A percentile compares a stretch with the other conserved stretches of the same genome.
Conservation (phyloP, 352 stramenopile species). For the Globisporangium yorkense region DNA sequence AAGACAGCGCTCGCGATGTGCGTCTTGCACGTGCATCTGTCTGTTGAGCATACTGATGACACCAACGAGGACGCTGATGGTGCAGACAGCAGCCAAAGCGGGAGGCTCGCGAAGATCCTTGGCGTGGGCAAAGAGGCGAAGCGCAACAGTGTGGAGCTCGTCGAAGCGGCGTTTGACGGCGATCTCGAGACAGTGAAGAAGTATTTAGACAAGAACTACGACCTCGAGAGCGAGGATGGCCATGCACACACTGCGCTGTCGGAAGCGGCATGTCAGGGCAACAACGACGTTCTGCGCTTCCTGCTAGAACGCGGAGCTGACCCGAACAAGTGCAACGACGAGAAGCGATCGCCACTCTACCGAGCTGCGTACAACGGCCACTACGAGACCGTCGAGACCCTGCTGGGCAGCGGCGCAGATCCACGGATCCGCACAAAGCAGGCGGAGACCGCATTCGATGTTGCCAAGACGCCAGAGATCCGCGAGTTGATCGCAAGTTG, state of each 20-base stretch:
- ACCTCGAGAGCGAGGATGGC: slow-evolving; percentile 82
- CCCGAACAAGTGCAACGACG: slow-evolving; percentile 85
- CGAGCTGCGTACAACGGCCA: slow-evolving; percentile 86
- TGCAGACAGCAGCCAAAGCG: neutral
- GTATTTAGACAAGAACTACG: slow-evolving; percentile 82
- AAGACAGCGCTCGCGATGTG: slow-evolving; percentile 62
- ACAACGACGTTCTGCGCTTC: slow-evolving; percentile 56
- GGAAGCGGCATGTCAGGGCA: slow-evolving; percentile 82
- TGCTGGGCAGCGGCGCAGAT: slow-evolving; percentile 74
- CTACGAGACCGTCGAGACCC: slow-evolving; percentile 44
- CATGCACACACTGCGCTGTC: slow-evolving; percentile 83
- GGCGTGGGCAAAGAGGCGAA: slow-evolving; percentile 55
- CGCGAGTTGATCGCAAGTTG: slow-evolving; percentile 54
- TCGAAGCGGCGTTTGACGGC: slow-evolving; percentile 88
- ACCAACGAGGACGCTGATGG: slow-evolving; percentile 7
- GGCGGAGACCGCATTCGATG: slow-evolving; percentile 80
- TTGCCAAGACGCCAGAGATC: slow-evolving; percentile 74
- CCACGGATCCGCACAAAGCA: slow-evolving; percentile 63
- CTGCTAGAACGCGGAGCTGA: slow-evolving; percentile 77
- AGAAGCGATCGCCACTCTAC: slow-evolving; percentile 77
- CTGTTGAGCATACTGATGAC: slow-evolving; percentile 5
- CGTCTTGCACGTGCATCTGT: slow-evolving; percentile 41
- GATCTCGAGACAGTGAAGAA: slow-evolving; percentile 66
- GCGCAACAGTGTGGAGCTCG: slow-evolving; percentile 73
- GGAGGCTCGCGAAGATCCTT: slow-evolving; percentile 35